Conservation (phyloP, 2,329 filamentous ascomycete genomes). For the Fusarium incarnatum region DNA sequence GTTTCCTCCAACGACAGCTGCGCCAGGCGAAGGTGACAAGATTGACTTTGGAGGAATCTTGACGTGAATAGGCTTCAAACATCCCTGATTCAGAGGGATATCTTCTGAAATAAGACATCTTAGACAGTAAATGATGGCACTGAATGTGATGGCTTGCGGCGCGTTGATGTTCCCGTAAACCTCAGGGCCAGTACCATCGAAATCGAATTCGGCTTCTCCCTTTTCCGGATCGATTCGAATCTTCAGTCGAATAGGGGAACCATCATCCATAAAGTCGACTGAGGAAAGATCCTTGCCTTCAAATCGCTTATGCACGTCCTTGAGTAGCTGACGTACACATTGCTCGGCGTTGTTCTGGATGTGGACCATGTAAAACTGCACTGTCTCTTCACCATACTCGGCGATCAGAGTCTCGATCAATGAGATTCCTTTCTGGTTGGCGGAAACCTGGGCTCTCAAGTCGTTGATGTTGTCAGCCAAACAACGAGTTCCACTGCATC, state of each 20-base stretch:
- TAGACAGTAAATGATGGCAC: slow-evolving; percentile 88
- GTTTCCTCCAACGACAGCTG: slow-evolving; percentile 85
- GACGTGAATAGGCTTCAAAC: slow-evolving; percentile 79
- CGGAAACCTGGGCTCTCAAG: slow-evolving; percentile 84
- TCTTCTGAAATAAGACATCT: slow-evolving; percentile 83
- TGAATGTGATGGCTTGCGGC: slow-evolving; percentile 83
- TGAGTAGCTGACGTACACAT: slow-evolving; percentile 78
- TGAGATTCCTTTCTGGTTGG: slow-evolving; percentile 88
- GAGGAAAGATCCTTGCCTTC: slow-evolving; percentile 77
- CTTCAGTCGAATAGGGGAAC: slow-evolving; percentile 78
- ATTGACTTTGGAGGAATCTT: slow-evolving; percentile 79
- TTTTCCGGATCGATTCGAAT: slow-evolving; percentile 79
- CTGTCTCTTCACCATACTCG: slow-evolving; percentile 81
- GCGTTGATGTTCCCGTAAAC: slow-evolving; percentile 86
- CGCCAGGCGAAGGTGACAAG: slow-evolving; percentile 79
- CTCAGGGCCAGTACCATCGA: slow-evolving; percentile 81
- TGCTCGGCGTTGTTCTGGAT: slow-evolving; percentile 85
- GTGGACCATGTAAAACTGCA: slow-evolving; percentile 85
- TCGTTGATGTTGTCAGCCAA: slow-evolving; percentile 86
- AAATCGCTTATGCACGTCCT: slow-evolving; percentile 76
- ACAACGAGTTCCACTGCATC: slow-evolving; percentile 82
- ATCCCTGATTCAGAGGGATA: slow-evolving; percentile 87
- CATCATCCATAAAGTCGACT: slow-evolving; percentile 86
- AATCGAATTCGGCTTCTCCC: slow-evolving; percentile 84
- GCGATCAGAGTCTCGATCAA: slow-evolving; percentile 79